Evolutionary conservation across 2,329 filamentous ascomycete genomes (phyloP).

Genomic region (Fusarium setosum): DNA sequence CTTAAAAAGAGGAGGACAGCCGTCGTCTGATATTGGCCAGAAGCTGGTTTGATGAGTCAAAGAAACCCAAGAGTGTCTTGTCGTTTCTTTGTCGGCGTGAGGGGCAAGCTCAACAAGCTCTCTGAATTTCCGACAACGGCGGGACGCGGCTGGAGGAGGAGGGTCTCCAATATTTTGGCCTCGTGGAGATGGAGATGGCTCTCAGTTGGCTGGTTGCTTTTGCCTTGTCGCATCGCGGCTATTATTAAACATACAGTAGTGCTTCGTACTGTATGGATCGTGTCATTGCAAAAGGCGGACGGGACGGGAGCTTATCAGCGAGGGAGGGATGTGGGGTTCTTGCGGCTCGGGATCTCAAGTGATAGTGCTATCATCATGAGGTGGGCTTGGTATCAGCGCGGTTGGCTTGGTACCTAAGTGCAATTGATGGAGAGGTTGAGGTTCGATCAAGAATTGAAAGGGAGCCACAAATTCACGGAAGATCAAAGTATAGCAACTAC

Average conservation of each 20-base stretch:
- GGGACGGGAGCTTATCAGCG: constrained; percentile 36
- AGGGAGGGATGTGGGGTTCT: neutral
- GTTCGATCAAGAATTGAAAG: too few species aligned
- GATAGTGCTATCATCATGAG: neutral
- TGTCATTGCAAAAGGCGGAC: neutral
- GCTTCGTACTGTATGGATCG: constrained; percentile 18
- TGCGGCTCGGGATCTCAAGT: neutral
- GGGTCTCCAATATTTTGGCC: too few species aligned
- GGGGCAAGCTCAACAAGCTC: neutral
- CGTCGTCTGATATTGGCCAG: constrained; percentile 24
- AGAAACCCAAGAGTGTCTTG: neutral
- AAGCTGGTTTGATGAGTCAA: constrained; percentile 3
- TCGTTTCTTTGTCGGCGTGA: neutral
- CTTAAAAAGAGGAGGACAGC: neutral
- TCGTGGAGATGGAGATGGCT: constrained; percentile 3
- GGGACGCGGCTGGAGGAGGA: constrained; percentile 20
- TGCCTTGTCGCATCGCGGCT: constrained; percentile 26
- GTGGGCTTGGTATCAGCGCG: too few species aligned
- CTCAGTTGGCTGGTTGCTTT: constrained; percentile 1
- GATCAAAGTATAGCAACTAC: too few species aligned
- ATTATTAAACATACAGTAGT: constrained; percentile 28
- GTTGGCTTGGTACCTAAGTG: too few species aligned
- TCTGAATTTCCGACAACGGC: constrained; percentile 30
- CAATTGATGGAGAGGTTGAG: too few species aligned
- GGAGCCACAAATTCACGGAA: too few species aligned